These are phyloP conservation scores for Eucalyptus sp. DNA, from an alignment of 345 rosid genomes.

Conservation along the genomic window DNA sequence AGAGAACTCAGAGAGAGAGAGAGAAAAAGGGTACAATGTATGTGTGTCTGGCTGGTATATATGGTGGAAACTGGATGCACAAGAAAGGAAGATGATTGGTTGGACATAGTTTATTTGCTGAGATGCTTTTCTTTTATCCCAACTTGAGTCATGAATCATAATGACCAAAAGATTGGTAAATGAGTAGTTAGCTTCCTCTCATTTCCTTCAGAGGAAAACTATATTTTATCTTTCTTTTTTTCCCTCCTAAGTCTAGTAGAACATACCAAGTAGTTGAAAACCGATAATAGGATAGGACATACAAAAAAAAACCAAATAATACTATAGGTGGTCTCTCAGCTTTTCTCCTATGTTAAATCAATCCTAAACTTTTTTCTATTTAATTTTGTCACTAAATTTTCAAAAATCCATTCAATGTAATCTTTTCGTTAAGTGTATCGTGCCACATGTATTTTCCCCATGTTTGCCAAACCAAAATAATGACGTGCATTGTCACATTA, in stretches of 20 bases:
- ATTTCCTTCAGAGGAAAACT: neutral
- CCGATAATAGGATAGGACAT: neutral
- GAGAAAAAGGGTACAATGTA: neutral
- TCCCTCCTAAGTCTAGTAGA: neutral
- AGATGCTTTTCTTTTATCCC: conserved; percentile 4
- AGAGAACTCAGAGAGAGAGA: neutral
- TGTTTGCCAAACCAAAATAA: neutral
- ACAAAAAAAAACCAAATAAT: neutral
- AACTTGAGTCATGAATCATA: neutral
- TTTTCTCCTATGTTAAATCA: neutral
- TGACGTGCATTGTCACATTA: neutral
- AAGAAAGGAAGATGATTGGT: conserved; percentile 34
- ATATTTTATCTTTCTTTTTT: neutral
- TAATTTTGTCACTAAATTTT: neutral
- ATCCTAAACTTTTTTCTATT: neutral
- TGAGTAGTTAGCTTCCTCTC: neutral
- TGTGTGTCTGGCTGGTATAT: conserved; percentile 9
- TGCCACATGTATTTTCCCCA: neutral
- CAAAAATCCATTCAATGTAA: neutral
- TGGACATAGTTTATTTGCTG: conserved; percentile 17
- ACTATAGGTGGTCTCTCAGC: neutral
- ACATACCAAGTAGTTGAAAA: neutral
- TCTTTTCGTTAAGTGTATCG: neutral
- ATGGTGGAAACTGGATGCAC: conserved; percentile 35
- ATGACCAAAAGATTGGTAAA: neutral